A percentile compares a stretch with the other conserved stretches of the same genome.
Conservation (phyloP, 2,329 filamentous ascomycete genomes). For the Aspergillus sp. region DNA sequence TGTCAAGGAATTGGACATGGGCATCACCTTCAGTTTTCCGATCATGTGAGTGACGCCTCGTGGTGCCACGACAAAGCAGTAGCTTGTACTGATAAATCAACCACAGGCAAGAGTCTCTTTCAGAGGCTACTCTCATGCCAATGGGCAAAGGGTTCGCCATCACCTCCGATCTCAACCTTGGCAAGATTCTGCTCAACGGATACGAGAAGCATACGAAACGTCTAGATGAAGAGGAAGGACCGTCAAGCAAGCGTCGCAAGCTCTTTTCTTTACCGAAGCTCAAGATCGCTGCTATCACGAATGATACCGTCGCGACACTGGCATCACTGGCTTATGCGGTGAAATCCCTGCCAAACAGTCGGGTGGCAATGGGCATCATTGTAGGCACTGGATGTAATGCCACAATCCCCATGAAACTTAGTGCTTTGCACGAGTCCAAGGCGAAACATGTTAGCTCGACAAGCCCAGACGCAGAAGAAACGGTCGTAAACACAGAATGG, state of each 20-base stretch:
- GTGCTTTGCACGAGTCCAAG: constrained; percentile 57
- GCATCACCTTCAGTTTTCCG: constrained; percentile 44
- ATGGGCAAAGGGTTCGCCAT: constrained; percentile 54
- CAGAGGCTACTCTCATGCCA: constrained; percentile 48
- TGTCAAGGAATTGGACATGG: constrained; percentile 41
- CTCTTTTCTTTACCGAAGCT: constrained; percentile 53
- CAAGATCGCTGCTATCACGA: constrained; percentile 66
- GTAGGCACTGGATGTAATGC: constrained; percentile 76
- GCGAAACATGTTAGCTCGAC: constrained; percentile 42
- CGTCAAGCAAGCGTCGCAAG: constrained; percentile 38
- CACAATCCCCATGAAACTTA: constrained; percentile 62
- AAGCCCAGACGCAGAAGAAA: constrained; percentile 49
- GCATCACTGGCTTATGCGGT: constrained; percentile 68
- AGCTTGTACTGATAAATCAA: constrained; percentile 1
- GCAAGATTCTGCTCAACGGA: constrained; percentile 46
- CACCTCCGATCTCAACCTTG: constrained; percentile 47
- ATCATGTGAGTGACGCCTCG: constrained; percentile 38
- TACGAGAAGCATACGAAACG: constrained; percentile 45
- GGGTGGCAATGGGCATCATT: constrained; percentile 70
- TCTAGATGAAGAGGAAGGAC: constrained; percentile 27
- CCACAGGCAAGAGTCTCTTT: constrained; percentile 43
- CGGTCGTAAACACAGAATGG: constrained; percentile 78
- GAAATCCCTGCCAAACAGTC: constrained; percentile 51
- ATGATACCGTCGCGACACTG: constrained; percentile 72
- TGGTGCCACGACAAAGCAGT: neutral